phyloP scores from a whole-genome alignment of 73 alveolate genomes.

The Vitrella brassicaformis region DNA sequence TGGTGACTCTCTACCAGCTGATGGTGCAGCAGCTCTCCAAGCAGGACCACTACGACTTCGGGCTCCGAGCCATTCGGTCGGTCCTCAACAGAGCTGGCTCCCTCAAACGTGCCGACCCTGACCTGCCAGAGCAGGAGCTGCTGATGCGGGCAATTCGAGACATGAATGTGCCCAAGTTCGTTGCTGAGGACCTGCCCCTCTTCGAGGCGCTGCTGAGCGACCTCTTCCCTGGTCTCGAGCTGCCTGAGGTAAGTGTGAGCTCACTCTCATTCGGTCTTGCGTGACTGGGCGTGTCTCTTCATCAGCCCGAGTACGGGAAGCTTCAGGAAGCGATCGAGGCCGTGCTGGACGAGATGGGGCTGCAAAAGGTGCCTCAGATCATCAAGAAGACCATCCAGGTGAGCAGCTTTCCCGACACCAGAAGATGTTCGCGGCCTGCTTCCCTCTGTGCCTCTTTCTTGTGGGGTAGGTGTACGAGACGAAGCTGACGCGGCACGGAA shows the following conservation, averaged over 20 bases:
- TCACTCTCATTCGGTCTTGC: not conserved
- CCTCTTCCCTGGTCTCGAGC: constrained; percentile 90
- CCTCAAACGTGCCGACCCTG: constrained; percentile 39
- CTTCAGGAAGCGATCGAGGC: constrained; percentile 19
- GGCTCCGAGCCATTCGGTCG: constrained; percentile 91
- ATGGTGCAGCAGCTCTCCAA: constrained; percentile 94
- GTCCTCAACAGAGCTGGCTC: not conserved
- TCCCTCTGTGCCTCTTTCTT: constrained; percentile 4
- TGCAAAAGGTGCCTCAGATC: constrained; percentile 49
- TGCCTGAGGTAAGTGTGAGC: constrained; percentile 51
- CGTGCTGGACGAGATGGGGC: constrained; percentile 43
- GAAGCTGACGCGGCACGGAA: constrained; percentile 41
- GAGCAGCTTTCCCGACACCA: too few relatives aligned
- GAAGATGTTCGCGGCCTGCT: not conserved
- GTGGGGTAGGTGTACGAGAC: not conserved
- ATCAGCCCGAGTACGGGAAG: constrained; percentile 9
- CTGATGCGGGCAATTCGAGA: constrained; percentile 53
- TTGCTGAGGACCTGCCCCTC: constrained; percentile 90
- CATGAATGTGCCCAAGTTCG: constrained; percentile 96
- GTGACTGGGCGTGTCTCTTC: not conserved
- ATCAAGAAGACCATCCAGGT: constrained; percentile 49
- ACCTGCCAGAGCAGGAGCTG: constrained; percentile 46
- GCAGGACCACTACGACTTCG: constrained; percentile 99
- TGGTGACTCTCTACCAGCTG: constrained; percentile 77
- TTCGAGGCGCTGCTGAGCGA: constrained; percentile 93